Percentiles rank a stretch among this genome's conserved stretches.
Evolutionary conservation across 768 basidiomycete species (phyloP).

Genomic region (Kockovaella imperatae): DNA sequence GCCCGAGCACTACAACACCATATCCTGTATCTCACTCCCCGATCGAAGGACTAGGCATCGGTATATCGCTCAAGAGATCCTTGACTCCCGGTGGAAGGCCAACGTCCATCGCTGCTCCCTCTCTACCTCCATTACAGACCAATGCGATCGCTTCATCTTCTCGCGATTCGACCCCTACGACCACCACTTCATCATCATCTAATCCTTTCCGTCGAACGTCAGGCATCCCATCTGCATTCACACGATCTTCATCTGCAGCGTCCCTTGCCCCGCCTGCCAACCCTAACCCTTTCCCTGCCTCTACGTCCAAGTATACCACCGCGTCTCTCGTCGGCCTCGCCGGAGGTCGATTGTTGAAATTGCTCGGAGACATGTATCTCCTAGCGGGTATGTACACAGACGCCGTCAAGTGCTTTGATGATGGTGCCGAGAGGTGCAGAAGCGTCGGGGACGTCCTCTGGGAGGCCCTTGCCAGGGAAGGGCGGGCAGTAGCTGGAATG

Average conservation of each 20-base stretch:
- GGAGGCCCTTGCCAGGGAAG: conserved; percentile 84
- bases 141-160: conserved; percentile 9
- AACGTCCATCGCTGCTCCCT: conserved; percentile 28
- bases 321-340: conserved; percentile 63
- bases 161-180: conserved; percentile 10
- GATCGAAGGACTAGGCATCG: conserved; percentile 20
- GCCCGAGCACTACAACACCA: conserved; percentile 10
- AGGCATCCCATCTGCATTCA: conserved; percentile 30
- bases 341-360: conserved; percentile 77
- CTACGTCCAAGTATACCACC: conserved; percentile 52
- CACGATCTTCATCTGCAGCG: conserved; percentile 22
- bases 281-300: not conserved
- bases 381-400: conserved; percentile 79
- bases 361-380: conserved; percentile 80
- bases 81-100: conserved; percentile 35
- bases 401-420: conserved; percentile 75
- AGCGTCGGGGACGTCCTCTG: conserved; percentile 68
- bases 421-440: conserved; percentile 72
- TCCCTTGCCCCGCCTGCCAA: conserved; percentile 10
- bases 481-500: conserved; percentile 66
- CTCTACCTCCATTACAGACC: conserved; percentile 21
- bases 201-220: conserved; percentile 35
- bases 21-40: conserved; percentile 9
- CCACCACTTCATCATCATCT: conserved; percentile 13
- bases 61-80: conserved; percentile 27